A percentile compares a stretch with the other conserved stretches of the same genome.
Evolutionary conservation across 257 asterid species (phyloP).

Genomic region (Linderniella brevidens): DNA sequence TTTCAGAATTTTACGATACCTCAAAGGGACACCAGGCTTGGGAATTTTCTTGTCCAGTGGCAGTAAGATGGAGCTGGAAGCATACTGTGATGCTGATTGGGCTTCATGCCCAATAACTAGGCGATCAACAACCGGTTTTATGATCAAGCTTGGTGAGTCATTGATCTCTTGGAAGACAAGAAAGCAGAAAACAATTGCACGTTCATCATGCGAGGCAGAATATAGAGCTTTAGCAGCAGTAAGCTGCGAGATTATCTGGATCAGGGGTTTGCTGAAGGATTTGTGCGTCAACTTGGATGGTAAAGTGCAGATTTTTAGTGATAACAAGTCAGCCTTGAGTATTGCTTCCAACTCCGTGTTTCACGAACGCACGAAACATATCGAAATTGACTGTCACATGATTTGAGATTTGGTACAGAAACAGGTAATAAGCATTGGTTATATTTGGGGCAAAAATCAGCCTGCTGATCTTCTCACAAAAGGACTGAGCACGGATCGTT

Average conservation of each 20-base stretch:
- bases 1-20: background rate
- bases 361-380: conserved; percentile 5
- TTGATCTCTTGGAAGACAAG: background rate
- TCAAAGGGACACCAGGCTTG: background rate
- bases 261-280: background rate
- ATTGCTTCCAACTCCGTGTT: conserved; percentile 1
- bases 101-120: background rate
- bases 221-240: background rate
- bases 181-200: background rate
- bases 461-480: too few relatives aligned
- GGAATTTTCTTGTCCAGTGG: background rate
- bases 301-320: background rate
- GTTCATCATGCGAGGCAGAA: conserved; percentile 1
- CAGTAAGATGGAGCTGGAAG: background rate
- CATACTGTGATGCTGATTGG: conserved; percentile 4
- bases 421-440: too few relatives aligned
- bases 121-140: background rate
- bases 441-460: too few relatives aligned
- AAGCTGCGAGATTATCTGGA: background rate
- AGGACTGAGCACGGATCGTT: too few relatives aligned
- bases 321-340: background rate
- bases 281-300: background rate
- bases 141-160: background rate
- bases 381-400: conserved; percentile 4
- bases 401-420: too few relatives aligned